Evolutionary conservation across 75 land plant genomes (phyloP).

Genomic region (Azolla pinnata): DNA sequence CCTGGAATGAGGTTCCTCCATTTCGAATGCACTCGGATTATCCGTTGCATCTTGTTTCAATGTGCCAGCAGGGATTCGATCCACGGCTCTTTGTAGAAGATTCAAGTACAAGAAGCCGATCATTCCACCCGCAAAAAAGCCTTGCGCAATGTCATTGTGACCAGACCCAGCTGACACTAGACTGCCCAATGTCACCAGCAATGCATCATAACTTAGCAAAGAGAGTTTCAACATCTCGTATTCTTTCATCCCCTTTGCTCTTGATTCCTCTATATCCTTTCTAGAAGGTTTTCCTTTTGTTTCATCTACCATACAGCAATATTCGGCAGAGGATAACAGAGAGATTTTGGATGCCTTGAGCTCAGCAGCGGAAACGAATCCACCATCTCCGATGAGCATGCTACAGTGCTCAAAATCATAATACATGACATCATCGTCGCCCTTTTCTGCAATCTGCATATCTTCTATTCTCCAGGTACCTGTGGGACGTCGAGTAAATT

Average conservation of each 20-base stretch:
- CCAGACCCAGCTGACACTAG: conserved; percentile 16
- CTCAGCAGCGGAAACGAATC: conserved; percentile 41
- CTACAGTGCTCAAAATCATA: no score
- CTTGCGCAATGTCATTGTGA: conserved; percentile 28
- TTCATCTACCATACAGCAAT: neutral
- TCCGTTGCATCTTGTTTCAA: conserved; percentile 5
- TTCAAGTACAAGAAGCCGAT: conserved; percentile 59
- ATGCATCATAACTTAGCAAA: conserved; percentile 44
- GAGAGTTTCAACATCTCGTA: conserved; percentile 59
- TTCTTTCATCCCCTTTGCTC: conserved; percentile 48
- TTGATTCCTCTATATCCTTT: neutral
- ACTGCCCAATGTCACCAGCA: conserved; percentile 42
- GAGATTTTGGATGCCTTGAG: conserved; percentile 36
- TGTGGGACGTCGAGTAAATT: conserved; percentile 11
- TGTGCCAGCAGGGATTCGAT: conserved; percentile 39
- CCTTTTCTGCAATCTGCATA: conserved; percentile 28
- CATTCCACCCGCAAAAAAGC: conserved; percentile 56
- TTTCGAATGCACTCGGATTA: neutral
- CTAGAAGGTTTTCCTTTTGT: neutral
- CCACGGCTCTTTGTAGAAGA: conserved; percentile 59
- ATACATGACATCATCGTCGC: no score
- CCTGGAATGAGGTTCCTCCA: no score
- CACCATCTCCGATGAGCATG: conserved; percentile 50
- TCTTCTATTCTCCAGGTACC: conserved; percentile 73
- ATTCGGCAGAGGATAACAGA: neutral